Conservation (phyloP, 768 basidiomycete species). For the Suillus cothurnatus region DNA sequence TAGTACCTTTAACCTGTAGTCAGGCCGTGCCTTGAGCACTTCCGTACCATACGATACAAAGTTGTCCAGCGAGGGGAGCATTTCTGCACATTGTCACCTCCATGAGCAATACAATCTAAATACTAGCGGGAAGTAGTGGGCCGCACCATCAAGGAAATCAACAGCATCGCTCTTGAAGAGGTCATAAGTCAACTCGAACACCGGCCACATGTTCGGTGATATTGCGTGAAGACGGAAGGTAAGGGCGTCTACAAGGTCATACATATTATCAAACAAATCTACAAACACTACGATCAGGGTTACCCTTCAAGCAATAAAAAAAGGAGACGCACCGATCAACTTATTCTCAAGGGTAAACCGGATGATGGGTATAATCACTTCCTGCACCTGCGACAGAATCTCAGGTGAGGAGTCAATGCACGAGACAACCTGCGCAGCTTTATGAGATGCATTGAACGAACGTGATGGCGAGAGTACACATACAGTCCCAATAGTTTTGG, state of each 20-base stretch:
- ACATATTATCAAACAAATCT: constrained; percentile 90
- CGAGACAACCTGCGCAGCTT: constrained; percentile 62
- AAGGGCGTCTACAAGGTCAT: constrained; percentile 80
- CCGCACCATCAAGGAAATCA: constrained; percentile 83
- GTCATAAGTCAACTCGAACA: constrained; percentile 81
- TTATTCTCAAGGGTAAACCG: constrained; percentile 76
- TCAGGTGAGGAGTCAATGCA: constrained; percentile 75
- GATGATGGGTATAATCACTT: constrained; percentile 79
- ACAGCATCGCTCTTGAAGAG: constrained; percentile 82
- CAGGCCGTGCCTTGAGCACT: constrained; percentile 66
- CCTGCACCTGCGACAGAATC: constrained; percentile 78
- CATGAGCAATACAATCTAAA: constrained; percentile 1
- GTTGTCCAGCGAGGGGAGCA: constrained; percentile 88
- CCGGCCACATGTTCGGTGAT: constrained; percentile 82
- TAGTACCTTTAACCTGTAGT: constrained; percentile 78
- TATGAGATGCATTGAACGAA: constrained; percentile 1
- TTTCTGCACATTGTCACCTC: constrained; percentile 51
- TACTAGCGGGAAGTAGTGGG: not conserved
- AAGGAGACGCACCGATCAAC: constrained; percentile 59
- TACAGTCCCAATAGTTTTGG: constrained; percentile 60
- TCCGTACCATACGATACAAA: constrained; percentile 84
- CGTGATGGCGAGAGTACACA: constrained; percentile 23
- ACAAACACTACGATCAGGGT: not conserved
- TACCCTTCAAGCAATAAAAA: not conserved
- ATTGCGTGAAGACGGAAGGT: constrained; percentile 81